Percentiles rank a stretch among this genome's conserved stretches.
Conservation (phyloP, 495 filamentous ascomycete genomes). For the Alectoria sarmentosa region DNA sequence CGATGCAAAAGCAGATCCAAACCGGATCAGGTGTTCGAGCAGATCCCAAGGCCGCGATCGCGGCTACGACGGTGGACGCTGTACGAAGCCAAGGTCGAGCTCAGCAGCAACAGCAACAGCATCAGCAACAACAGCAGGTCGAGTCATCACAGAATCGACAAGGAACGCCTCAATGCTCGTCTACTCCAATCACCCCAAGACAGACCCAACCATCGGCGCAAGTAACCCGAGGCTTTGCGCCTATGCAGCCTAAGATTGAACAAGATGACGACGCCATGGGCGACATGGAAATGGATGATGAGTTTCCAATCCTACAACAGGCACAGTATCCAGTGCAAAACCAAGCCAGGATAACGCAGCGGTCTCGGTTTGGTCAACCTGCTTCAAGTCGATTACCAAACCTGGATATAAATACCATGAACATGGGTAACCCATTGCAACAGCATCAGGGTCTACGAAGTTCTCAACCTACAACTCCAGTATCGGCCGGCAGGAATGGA, state of each 20-base stretch:
- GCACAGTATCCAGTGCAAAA: conserved; percentile 46
- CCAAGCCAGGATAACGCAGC: conserved; percentile 29
- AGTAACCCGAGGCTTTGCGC: conserved; percentile 20
- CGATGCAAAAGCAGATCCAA: conserved; percentile 47
- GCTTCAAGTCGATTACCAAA: conserved; percentile 53
- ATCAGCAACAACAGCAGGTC: conserved; percentile 40
- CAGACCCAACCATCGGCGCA: conserved; percentile 31
- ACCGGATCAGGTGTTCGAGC: conserved; percentile 41
- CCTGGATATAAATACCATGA: conserved; percentile 52
- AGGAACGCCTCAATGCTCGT: conserved; percentile 32
- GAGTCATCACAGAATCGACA: conserved; percentile 38
- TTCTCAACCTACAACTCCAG: conserved; percentile 82
- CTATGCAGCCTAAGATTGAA: conserved; percentile 50
- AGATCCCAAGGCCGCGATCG: conserved; percentile 50
- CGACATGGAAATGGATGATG: conserved; percentile 96
- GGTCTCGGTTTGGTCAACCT: conserved; percentile 63
- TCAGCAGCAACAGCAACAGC: conserved; percentile 43
- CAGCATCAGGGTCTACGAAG: conserved; percentile 72
- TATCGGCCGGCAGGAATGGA: conserved; percentile 56
- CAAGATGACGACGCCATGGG: conserved; percentile 68
- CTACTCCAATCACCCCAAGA: conserved; percentile 19
- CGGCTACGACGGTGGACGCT: conserved; percentile 45
- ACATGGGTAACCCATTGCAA: conserved; percentile 52
- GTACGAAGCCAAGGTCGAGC: conserved; percentile 41
- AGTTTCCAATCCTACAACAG: conserved; percentile 28